Percentiles rank a stretch among this genome's conserved stretches.
Conservation (phyloP, 225 moss, liverwort and hornwort species). For the Pseudisothecium myosuroides region DNA sequence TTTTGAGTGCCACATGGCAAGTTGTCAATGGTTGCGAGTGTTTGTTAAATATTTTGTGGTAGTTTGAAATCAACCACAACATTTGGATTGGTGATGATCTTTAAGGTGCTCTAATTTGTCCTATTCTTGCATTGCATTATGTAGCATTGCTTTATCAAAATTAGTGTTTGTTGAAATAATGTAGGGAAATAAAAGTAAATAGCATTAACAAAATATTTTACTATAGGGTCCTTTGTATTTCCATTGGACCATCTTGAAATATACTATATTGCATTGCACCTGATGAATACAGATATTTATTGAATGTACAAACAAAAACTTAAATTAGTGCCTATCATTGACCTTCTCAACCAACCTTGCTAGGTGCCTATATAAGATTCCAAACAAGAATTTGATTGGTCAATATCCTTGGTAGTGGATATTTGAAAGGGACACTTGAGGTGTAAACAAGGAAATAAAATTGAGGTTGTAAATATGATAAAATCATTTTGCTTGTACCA, state of each 20-base stretch:
- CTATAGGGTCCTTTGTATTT: background rate
- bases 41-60: background rate
- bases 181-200: background rate
- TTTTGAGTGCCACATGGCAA: background rate
- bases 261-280: too few relatives aligned
- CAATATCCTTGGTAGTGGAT: rapidly evolving
- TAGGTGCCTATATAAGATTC: background rate
- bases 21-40: background rate
- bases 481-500: background rate
- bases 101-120: background rate
- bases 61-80: rapidly evolving
- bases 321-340: rapidly evolving
- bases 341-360: background rate
- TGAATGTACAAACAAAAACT: background rate
- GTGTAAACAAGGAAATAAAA: rapidly evolving
- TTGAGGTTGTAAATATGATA: rapidly evolving
- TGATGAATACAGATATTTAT: background rate
- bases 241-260: rapidly evolving
- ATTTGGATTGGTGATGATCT: background rate
- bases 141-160: rapidly evolving
- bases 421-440: background rate
- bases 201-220: background rate
- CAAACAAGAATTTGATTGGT: background rate
- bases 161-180: background rate
- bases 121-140: background rate